Percentiles rank a stretch among this genome's conserved stretches.
phyloP scores from a whole-genome alignment of 2,329 filamentous ascomycete genomes.

The Anisogramma anomala region DNA sequence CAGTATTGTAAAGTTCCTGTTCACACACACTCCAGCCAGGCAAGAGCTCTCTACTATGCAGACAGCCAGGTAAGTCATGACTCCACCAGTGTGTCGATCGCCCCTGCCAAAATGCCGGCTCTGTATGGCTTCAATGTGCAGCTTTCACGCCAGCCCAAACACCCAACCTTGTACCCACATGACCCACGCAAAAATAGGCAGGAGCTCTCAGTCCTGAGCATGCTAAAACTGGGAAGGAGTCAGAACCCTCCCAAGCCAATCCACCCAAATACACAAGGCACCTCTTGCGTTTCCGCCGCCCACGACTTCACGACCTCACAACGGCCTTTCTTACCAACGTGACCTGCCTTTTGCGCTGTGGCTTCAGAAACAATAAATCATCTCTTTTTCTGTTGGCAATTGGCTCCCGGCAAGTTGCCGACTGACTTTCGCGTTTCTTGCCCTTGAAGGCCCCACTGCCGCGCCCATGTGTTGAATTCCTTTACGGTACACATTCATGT shows the following conservation, averaged over 20 bases:
- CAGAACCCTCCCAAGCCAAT: no score
- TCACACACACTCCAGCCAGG: no score
- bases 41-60: no score
- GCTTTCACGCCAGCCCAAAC: no score
- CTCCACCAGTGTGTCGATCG: no score
- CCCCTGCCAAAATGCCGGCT: no score
- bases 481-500: not conserved
- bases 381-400: constrained; percentile 9
- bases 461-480: not conserved
- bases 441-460: not conserved
- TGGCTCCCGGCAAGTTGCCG: constrained; percentile 4
- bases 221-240: not conserved
- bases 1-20: no score
- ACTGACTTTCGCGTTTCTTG: constrained; percentile 1
- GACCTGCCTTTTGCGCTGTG: not conserved
- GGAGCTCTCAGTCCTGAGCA: not conserved
- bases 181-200: not conserved
- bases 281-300: no score
- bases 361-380: constrained; percentile 1
- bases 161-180: not conserved
- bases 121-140: no score
- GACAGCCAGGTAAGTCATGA: no score
- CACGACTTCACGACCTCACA: no score
- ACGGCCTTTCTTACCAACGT: not conserved
- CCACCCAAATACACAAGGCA: no score